Conservation (phyloP, 176 grass and related monocot species). For the Tillandsia fasciculata region DNA sequence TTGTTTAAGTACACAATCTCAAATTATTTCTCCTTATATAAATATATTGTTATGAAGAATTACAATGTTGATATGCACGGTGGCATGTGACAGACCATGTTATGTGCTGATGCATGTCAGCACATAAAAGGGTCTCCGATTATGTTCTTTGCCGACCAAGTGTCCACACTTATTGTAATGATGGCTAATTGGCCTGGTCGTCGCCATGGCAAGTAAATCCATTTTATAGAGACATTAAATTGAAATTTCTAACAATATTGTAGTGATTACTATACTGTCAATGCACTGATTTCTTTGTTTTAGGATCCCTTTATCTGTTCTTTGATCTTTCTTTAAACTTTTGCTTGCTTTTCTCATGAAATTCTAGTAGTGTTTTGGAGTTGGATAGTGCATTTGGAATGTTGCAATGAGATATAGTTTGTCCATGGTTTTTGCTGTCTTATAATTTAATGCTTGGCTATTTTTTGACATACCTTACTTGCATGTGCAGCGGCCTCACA, state of each 20-base stretch:
- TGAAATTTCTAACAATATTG: no score
- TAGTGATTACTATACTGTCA: no score
- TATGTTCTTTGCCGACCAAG: no score
- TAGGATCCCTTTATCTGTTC: not conserved
- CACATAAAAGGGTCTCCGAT: no score
- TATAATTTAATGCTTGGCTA: conserved; percentile 3
- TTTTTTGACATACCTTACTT: conserved; percentile 6
- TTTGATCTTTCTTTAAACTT: conserved; percentile 1
- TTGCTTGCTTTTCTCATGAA: conserved; percentile 18
- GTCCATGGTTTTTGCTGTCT: not conserved
- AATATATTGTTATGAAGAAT: not conserved
- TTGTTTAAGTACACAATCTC: not conserved
- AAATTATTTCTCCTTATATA: conserved; percentile 2
- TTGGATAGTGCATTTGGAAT: conserved; percentile 13
- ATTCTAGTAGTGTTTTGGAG: conserved; percentile 3
- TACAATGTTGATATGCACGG: not conserved
- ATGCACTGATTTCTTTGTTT: no score
- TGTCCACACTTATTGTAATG: no score
- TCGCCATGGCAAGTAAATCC: not conserved
- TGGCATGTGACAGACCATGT: not conserved
- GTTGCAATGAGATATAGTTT: no score
- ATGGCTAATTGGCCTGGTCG: no score
- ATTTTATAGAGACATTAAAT: not conserved
- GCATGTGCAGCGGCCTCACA: conserved; percentile 83
- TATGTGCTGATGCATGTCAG: no score